Evolutionary conservation across 1,284 basidiomycete genomes (phyloP), one percentile per base, ranked within the genome.

Genomic region (Cystobasidium sp.): DNA sequence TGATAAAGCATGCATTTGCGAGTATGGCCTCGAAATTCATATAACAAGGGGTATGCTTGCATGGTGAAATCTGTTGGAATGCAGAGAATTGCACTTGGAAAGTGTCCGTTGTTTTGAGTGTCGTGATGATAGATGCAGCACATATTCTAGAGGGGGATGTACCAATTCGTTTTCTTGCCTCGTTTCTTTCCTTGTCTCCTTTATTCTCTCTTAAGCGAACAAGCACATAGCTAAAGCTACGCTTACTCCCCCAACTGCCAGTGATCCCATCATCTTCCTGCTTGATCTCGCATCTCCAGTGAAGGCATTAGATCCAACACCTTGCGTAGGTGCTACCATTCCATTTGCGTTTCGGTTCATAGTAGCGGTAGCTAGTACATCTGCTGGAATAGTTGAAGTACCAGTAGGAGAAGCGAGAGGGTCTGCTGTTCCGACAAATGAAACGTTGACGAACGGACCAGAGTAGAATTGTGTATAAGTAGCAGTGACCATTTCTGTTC

Each of bases 381-480:
- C 43, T 14, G 43, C 39, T 12, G 69, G 24, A 8, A 71, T 47
- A 41, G 69, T 69, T 16, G 68, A 69, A 31, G 68, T 69, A 22
- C 68, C 69, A 39, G 69, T 71, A 20, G 69, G 61, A 24, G 69
- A 58, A 47, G 69, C 49, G 6, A 71, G 49, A 64, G 69, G 69
- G 31, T 71, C 61, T 47, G 58, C 59, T 0, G 69, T 71, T 16
- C 47, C 69, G 14, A 53, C 69, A n/a, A 51, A 64, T 10, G 59
- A 63, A 22, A 64, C 47, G 49, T 71, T 46, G 37, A 56, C 69
- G 24, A 63, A 71, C 3, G 69, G 69, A 64, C 69, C 69, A 53
- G 46, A 51, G 49, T 71, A 71, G 61, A 71, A 71, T 53, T 71
- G 59, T 51, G 69, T 71, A 49, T 63, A 64, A 10, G 47, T 64